These are phyloP conservation scores for Ciborinia camelliae DNA, from an alignment of 2,329 filamentous ascomycete genomes.

Conservation along the genomic window DNA sequence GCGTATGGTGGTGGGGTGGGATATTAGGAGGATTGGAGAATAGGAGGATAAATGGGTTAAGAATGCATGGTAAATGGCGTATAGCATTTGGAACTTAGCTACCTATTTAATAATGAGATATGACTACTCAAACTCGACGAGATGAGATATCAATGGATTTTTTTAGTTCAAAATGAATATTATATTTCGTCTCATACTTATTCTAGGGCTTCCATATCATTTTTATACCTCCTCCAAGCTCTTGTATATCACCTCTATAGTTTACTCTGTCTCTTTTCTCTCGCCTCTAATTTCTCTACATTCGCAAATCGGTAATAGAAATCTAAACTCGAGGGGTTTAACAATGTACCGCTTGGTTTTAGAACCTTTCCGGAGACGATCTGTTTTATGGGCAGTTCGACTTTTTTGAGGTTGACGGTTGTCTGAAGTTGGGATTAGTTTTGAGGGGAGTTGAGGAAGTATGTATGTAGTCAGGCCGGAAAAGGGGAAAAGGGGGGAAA, in stretches of 20 bases:
- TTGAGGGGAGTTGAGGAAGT: neutral
- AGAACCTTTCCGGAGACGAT: conserved; percentile 74
- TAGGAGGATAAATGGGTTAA: neutral
- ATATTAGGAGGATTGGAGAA: neutral
- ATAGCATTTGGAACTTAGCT: conserved; percentile 7
- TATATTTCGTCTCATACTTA: too few relatives aligned
- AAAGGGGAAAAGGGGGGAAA: neutral
- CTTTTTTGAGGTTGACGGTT: conserved; percentile 82
- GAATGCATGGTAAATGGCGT: conserved; percentile 13
- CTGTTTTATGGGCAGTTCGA: conserved; percentile 79
- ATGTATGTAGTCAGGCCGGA: too few relatives aligned
- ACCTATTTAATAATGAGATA: neutral
- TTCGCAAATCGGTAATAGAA: conserved; percentile 78
- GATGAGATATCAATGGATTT: neutral
- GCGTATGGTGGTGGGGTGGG: neutral
- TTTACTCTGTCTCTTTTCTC: neutral
- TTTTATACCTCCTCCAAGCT: too few relatives aligned
- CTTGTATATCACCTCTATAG: neutral
- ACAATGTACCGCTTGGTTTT: conserved; percentile 71
- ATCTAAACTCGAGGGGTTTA: conserved; percentile 72
- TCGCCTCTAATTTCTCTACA: conserved; percentile 55
- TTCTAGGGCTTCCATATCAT: too few relatives aligned
- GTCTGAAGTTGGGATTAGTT: conserved; percentile 48
- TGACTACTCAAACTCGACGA: neutral
- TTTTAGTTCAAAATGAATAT: too few relatives aligned